Evolutionary conservation across 768 basidiomycete species (phyloP).

Genomic region (Pisolithus orientalis): DNA sequence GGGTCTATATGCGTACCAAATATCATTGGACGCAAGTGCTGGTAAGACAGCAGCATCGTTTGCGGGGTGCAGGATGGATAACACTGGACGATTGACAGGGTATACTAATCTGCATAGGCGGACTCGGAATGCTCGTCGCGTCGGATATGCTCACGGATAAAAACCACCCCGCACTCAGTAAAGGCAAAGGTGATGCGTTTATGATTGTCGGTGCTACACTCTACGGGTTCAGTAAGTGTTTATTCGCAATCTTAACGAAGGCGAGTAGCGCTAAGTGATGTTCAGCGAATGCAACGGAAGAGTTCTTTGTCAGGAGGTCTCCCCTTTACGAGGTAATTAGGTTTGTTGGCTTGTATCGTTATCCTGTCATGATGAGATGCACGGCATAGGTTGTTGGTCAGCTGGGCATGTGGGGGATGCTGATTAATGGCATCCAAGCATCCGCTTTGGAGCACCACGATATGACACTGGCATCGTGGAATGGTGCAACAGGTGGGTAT

Average conservation of each 20-base stretch:
- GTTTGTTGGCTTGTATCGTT: not conserved
- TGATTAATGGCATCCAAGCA: conserved; percentile 76
- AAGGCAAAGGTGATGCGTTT: conserved; percentile 77
- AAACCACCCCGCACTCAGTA: conserved; percentile 56
- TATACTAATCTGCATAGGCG: conserved; percentile 63
- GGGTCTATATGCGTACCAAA: conserved; percentile 71
- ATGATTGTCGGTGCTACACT: conserved; percentile 84
- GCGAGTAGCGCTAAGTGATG: not conserved
- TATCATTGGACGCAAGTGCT: conserved; percentile 83
- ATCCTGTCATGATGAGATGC: not conserved
- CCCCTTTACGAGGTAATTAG: conserved; percentile 66
- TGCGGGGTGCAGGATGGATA: not conserved
- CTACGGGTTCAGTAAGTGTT: conserved; percentile 73
- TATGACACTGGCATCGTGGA: conserved; percentile 68
- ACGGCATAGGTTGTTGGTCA: conserved; percentile 65
- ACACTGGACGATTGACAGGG: conserved; percentile 38
- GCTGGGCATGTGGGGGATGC: conserved; percentile 76
- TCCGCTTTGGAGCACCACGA: conserved; percentile 63
- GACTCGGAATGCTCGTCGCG: conserved; percentile 73
- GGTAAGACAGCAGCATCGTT: conserved; percentile 33
- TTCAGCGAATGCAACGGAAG: conserved; percentile 81
- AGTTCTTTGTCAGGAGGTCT: conserved; percentile 73
- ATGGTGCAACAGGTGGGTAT: conserved; percentile 57
- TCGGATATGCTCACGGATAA: conserved; percentile 77
- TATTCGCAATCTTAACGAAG: not conserved